Conservation (phyloP, 192 early-diverging fungal species). For the Mortierella antarctica region DNA sequence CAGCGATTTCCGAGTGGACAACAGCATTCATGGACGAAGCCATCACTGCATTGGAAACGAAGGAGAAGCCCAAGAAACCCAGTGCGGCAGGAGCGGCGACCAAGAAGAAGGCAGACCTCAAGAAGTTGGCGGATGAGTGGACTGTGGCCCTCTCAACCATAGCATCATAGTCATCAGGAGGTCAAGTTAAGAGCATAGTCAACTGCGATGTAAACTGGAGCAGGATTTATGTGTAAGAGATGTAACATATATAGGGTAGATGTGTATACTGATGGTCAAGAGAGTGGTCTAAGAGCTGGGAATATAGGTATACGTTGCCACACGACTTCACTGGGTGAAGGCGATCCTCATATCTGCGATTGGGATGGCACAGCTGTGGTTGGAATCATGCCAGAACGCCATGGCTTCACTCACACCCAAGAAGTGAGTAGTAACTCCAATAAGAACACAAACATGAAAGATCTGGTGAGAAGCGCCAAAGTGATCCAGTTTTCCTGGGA, state of each 20-base stretch:
- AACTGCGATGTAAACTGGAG: too few relatives aligned
- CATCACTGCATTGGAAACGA: neutral
- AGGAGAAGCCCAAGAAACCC: neutral
- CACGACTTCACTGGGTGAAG: neutral
- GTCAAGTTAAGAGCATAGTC: too few relatives aligned
- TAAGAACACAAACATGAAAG: slow-evolving; percentile 85
- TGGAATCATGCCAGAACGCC: slow-evolving; percentile 62
- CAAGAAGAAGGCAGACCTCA: slow-evolving; percentile 32
- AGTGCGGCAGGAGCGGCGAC: slow-evolving; percentile 2
- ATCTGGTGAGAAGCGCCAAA: slow-evolving; percentile 91
- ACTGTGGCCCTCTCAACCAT: slow-evolving; percentile 4
- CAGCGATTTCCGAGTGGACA: slow-evolving; percentile 20
- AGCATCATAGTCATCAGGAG: neutral
- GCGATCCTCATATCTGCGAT: slow-evolving; percentile 27
- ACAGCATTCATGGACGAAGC: slow-evolving; percentile 31
- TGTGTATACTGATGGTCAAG: neutral
- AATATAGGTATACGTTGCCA: neutral
- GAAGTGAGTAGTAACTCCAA: slow-evolving; percentile 78
- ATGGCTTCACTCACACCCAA: slow-evolving; percentile 72
- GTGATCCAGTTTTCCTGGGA: slow-evolving; percentile 85
- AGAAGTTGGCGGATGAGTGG: slow-evolving; percentile 38
- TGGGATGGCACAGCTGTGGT: slow-evolving; percentile 44
- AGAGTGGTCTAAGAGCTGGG: neutral
- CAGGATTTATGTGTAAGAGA: neutral
- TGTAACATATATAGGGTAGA: neutral